Conservation (phyloP, 78 protist genomes). For the Polysphondylium violaceum region DNA sequence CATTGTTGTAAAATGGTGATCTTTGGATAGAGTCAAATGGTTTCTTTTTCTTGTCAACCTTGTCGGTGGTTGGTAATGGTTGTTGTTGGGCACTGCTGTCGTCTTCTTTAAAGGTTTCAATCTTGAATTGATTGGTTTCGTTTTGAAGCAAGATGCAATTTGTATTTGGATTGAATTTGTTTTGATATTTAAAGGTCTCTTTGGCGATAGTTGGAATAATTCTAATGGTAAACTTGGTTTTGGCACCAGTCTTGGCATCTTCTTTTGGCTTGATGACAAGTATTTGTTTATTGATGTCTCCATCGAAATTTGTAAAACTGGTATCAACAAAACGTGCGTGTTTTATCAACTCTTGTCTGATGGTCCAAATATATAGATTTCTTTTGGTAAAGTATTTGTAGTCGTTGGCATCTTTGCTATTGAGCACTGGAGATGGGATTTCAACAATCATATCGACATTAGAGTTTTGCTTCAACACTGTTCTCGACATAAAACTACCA, state of each 20-base stretch:
- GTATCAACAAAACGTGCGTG: conserved; percentile 30
- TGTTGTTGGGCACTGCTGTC: background rate
- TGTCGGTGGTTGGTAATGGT: background rate
- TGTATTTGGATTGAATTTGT: conserved; percentile 46
- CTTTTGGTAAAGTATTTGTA: conserved; percentile 69
- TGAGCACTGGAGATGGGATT: conserved; percentile 25
- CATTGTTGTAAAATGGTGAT: conserved; percentile 71
- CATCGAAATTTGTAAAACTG: conserved; percentile 13
- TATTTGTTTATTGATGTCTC: conserved; percentile 75
- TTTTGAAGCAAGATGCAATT: conserved; percentile 24
- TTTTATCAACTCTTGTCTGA: background rate
- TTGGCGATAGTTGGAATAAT: conserved; percentile 27
- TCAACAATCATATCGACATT: conserved; percentile 71
- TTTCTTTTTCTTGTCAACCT: background rate
- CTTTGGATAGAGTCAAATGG: conserved; percentile 21
- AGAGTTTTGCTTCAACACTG: conserved; percentile 31
- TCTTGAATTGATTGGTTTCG: background rate
- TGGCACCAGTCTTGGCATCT: conserved; percentile 64
- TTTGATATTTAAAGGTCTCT: conserved; percentile 1
- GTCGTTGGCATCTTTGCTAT: conserved; percentile 28
- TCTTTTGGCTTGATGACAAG: conserved; percentile 39
- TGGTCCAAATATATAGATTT: conserved; percentile 44
- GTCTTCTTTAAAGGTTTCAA: conserved; percentile 43
- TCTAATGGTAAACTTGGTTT: conserved; percentile 52
- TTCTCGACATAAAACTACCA: conserved; percentile 70